Conservation (phyloP, 345 rosid species). For the Populus deltoides region DNA sequence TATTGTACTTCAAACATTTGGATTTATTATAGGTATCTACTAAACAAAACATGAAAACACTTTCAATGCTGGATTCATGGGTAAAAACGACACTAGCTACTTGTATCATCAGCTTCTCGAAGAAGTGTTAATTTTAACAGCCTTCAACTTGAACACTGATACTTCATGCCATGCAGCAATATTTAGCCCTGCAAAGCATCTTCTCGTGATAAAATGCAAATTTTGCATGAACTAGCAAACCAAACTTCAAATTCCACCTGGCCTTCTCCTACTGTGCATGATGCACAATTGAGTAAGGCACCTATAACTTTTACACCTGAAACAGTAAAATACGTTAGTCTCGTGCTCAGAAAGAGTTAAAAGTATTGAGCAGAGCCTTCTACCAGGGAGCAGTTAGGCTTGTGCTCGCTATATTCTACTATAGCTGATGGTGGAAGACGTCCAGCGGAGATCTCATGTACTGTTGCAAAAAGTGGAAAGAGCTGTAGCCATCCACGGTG, state of each 20-base stretch:
- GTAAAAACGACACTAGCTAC: background rate
- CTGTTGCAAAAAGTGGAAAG: conserved; percentile 82
- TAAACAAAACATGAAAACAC: background rate
- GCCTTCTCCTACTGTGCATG: background rate
- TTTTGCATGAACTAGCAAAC: background rate
- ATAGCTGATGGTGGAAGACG: conserved; percentile 82
- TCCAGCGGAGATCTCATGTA: conserved; percentile 70
- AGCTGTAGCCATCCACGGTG: conserved; percentile 76
- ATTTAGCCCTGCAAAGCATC: background rate
- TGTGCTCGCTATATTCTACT: conserved; percentile 69
- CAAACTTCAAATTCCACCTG: background rate
- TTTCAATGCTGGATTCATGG: background rate
- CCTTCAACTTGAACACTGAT: conserved; percentile 6
- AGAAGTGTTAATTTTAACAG: background rate
- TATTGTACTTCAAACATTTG: too few relatives aligned
- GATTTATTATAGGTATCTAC: background rate
- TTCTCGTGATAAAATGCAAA: background rate
- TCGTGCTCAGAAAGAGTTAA: conserved; percentile 14
- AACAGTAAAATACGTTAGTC: background rate
- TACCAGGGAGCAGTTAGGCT: conserved; percentile 38
- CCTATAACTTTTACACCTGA: background rate
- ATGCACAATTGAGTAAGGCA: background rate
- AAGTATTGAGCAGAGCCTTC: conserved; percentile 34
- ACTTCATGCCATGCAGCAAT: background rate
- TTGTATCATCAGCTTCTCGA: background rate